phyloP scores from a whole-genome alignment of 768 basidiomycete species.

The Xerocomellus chrysenteron region DNA sequence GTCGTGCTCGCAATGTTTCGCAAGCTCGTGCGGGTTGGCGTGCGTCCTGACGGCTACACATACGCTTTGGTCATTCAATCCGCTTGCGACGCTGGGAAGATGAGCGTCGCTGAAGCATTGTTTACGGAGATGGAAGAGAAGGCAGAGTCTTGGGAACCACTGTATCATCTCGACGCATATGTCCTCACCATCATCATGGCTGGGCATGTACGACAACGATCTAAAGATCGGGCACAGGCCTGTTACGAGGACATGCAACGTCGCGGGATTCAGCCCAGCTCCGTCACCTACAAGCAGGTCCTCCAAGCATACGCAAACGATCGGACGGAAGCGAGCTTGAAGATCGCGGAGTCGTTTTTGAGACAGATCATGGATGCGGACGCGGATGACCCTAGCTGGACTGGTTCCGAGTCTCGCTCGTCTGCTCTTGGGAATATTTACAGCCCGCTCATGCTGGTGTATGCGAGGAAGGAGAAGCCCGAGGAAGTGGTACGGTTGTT shows the following conservation, averaged over 20 bases:
- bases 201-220: slow-evolving; percentile 59
- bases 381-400: slow-evolving; percentile 38
- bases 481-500: slow-evolving; percentile 59
- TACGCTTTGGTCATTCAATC: slow-evolving; percentile 79
- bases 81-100: slow-evolving; percentile 69
- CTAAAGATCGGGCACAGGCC: slow-evolving; percentile 54
- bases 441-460: slow-evolving; percentile 57
- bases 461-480: slow-evolving; percentile 42
- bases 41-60: slow-evolving; percentile 60
- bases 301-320: slow-evolving; percentile 59
- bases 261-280: slow-evolving; percentile 63
- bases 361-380: slow-evolving; percentile 44
- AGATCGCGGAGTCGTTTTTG: slow-evolving; percentile 67
- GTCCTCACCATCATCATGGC: slow-evolving; percentile 74
- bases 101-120: slow-evolving; percentile 64
- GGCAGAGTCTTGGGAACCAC: slow-evolving; percentile 33
- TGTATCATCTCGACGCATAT: slow-evolving; percentile 51
- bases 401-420: slow-evolving; percentile 37
- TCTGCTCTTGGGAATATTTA: slow-evolving; percentile 55
- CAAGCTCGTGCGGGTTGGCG: slow-evolving; percentile 45
- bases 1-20: slow-evolving; percentile 63
- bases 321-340: slow-evolving; percentile 47
- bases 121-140: slow-evolving; percentile 64
- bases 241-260: slow-evolving; percentile 71
- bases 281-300: slow-evolving; percentile 68